Conservation (phyloP, 371 early-diverging fungal species). For the Apophysomyces trapeziformis region DNA sequence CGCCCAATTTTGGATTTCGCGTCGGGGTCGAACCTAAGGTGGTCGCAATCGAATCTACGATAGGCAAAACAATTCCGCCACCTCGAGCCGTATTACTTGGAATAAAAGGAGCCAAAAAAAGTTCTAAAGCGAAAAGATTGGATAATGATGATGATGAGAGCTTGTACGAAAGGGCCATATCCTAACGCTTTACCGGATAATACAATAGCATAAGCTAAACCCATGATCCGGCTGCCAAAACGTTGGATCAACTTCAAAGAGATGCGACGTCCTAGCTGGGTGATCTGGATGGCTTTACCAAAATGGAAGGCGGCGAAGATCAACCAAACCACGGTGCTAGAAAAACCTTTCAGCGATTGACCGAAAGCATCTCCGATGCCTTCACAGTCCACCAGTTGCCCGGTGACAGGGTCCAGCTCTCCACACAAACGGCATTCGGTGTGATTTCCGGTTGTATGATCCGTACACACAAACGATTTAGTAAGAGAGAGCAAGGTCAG, state of each 20-base stretch:
- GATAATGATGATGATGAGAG: background rate
- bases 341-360: slow-evolving; percentile 61
- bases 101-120: slow-evolving; percentile 69
- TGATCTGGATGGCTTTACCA: slow-evolving; percentile 67
- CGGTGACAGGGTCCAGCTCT: slow-evolving; percentile 31
- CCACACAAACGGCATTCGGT: slow-evolving; percentile 64
- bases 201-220: slow-evolving; percentile 65
- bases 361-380: slow-evolving; percentile 61
- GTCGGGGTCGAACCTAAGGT: slow-evolving; percentile 51
- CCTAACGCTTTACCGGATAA: slow-evolving; percentile 44
- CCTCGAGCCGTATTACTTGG: slow-evolving; percentile 80
- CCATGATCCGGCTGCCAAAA: slow-evolving; percentile 60
- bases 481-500: slow-evolving; percentile 58
- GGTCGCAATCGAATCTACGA: slow-evolving; percentile 64
- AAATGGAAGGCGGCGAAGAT: slow-evolving; percentile 76
- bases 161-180: background rate
- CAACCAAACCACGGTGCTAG: slow-evolving; percentile 68
- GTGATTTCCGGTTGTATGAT: slow-evolving; percentile 45
- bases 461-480: slow-evolving; percentile 61
- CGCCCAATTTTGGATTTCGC: slow-evolving; percentile 42
- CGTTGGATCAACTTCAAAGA: slow-evolving; percentile 55
- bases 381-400: slow-evolving; percentile 50
- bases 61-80: slow-evolving; percentile 72
- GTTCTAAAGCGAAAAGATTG: slow-evolving; percentile 43
- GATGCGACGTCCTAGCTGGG: slow-evolving; percentile 61